These are phyloP conservation scores for Bimuria novae-zelandiae DNA, from an alignment of 2,329 filamentous ascomycete species.

Conservation along the genomic window DNA sequence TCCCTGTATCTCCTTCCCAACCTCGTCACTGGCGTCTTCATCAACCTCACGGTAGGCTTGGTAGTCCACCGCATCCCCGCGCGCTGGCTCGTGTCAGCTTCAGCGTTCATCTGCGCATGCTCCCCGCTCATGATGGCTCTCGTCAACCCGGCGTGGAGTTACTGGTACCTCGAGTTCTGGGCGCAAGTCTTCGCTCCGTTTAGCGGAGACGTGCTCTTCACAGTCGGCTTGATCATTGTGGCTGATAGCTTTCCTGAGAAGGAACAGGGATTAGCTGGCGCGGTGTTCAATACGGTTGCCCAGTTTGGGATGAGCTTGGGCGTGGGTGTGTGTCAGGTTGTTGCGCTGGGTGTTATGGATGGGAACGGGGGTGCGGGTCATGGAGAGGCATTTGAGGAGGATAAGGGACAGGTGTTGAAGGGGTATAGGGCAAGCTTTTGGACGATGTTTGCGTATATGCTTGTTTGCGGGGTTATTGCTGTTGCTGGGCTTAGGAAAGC, in stretches of 20 bases:
- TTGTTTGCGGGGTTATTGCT: slow-evolving; percentile 27
- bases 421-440: slow-evolving; percentile 30
- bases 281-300: slow-evolving; percentile 63
- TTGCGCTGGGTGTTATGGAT: slow-evolving; percentile 5
- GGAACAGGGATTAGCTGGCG: slow-evolving; percentile 63
- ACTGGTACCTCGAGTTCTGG: slow-evolving; percentile 56
- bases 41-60: slow-evolving; percentile 53
- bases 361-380: neutral
- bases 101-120: slow-evolving; percentile 49
- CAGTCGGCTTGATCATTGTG: slow-evolving; percentile 60
- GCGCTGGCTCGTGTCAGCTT: slow-evolving; percentile 45
- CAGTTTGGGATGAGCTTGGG: slow-evolving; percentile 54
- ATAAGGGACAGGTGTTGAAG: neutral
- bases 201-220: slow-evolving; percentile 58
- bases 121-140: slow-evolving; percentile 62
- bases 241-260: slow-evolving; percentile 60
- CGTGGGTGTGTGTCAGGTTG: slow-evolving; percentile 2
- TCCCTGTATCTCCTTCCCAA: slow-evolving; percentile 52
- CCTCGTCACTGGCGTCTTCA: slow-evolving; percentile 42
- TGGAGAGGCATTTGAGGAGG: neutral
- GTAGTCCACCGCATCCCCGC: slow-evolving; percentile 51
- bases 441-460: slow-evolving; percentile 33
- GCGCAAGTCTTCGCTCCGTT: slow-evolving; percentile 52
- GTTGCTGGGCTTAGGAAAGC: slow-evolving; percentile 29
- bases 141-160: slow-evolving; percentile 54